Evolutionary conservation across 306 rosid species (phyloP).

Genomic region (Lathyrus tuberosus): DNA sequence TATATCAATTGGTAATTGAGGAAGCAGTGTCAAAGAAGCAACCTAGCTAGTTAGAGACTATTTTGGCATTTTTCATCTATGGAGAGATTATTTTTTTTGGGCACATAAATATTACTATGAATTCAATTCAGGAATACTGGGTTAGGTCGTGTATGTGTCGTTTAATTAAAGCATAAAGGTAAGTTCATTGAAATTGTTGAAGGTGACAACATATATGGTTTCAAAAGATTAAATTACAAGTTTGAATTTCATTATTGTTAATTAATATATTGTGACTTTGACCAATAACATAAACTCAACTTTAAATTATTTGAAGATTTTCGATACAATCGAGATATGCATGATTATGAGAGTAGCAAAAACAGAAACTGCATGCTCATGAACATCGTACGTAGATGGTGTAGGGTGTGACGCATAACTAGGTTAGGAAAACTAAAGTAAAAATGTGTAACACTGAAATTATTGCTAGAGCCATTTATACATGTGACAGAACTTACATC

Average conservation of each 20-base stretch:
- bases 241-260: conserved; percentile 28
- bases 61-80: conserved; percentile 23
- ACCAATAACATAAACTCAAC: conserved; percentile 37
- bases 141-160: conserved; percentile 63
- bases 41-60: conserved; percentile 41
- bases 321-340: conserved; percentile 46
- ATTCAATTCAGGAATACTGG: conserved; percentile 17
- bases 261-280: conserved; percentile 38
- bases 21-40: conserved; percentile 39
- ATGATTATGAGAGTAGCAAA: conserved; percentile 18
- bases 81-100: conserved; percentile 8
- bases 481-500: not conserved
- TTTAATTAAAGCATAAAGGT: conserved; percentile 33
- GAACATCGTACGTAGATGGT: conserved; percentile 15
- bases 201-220: conserved; percentile 33
- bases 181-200: conserved; percentile 42
- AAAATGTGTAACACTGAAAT: not conserved
- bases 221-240: conserved; percentile 25
- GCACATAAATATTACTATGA: conserved; percentile 28
- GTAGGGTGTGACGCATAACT: not conserved
- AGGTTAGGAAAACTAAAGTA: not conserved
- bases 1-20: conserved; percentile 30
- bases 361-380: conserved; percentile 24
- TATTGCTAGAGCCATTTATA: not conserved
- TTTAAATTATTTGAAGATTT: conserved; percentile 34